phyloP scores from a whole-genome alignment of 1,284 basidiomycete genomes.

The Stygiomarasmius scandens region DNA sequence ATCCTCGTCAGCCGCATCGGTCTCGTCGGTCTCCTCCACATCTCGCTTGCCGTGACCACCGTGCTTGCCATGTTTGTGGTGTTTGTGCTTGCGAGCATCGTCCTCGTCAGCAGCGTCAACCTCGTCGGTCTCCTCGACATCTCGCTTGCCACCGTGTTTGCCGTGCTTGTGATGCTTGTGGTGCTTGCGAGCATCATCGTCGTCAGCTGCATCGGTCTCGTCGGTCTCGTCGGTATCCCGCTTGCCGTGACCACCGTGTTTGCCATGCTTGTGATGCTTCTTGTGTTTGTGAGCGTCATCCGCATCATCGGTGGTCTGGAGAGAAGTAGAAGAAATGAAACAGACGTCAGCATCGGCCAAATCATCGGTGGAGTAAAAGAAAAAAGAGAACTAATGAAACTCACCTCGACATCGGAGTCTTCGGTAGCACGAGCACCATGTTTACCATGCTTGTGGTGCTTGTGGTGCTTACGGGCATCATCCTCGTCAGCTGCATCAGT shows the following conservation, averaged over 20 bases:
- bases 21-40: too few species aligned
- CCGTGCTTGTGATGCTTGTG: too few species aligned
- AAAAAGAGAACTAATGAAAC: not conserved
- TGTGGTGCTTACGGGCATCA: not conserved
- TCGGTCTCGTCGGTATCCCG: not conserved
- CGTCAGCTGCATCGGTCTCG: not conserved
- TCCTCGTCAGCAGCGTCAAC: not conserved
- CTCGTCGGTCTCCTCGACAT: not conserved
- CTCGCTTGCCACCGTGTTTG: not conserved
- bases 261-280: not conserved
- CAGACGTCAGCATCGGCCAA: too few species aligned
- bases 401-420: not conserved
- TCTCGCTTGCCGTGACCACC: too few species aligned
- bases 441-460: not conserved
- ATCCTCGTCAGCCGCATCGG: not conserved
- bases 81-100: too few species aligned
- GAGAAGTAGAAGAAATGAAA: too few species aligned
- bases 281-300: not conserved
- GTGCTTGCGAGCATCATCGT: not conserved
- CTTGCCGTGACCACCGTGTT: not conserved
- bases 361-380: too few species aligned
- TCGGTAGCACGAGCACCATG: not conserved
- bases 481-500: not conserved
- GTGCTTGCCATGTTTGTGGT: constrained; percentile 4
- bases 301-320: not conserved